Percentiles rank a stretch among this genome's conserved stretches.
These are phyloP conservation scores for Mycosphaerella arachidis DNA, from an alignment of 2,329 filamentous ascomycete species.

Conservation along the genomic window DNA sequence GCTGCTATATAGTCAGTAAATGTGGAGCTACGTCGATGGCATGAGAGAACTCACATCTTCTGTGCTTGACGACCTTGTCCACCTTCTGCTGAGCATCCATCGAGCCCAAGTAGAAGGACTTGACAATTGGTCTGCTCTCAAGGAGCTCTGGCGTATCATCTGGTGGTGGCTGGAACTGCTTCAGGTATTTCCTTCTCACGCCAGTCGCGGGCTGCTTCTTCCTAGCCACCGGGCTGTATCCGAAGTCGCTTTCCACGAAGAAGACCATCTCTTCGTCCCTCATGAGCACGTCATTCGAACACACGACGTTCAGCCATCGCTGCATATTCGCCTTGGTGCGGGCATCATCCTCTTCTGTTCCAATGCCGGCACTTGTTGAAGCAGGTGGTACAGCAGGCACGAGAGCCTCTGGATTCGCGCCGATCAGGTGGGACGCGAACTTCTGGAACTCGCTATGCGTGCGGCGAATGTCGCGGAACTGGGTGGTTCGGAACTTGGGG, in stretches of 20 bases:
- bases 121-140: conserved; percentile 83
- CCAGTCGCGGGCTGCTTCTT: conserved; percentile 97
- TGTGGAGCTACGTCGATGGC: background rate
- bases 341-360: conserved; percentile 90
- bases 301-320: conserved; percentile 91
- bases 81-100: conserved; percentile 98
- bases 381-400: conserved; percentile 93
- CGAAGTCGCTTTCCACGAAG: conserved; percentile 98
- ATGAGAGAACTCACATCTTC: conserved; percentile 63
- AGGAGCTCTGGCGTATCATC: conserved; percentile 95
- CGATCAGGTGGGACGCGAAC: conserved; percentile 91
- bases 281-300: conserved; percentile 86
- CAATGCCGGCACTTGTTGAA: conserved; percentile 88
- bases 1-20: conserved; percentile 50
- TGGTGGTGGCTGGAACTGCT: conserved; percentile 95
- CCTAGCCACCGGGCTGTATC: conserved; percentile 91
- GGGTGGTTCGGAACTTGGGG: conserved; percentile 94
- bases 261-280: conserved; percentile 95
- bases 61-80: conserved; percentile 85
- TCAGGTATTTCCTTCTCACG: conserved; percentile 88
- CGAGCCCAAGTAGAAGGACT: conserved; percentile 88
- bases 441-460: conserved; percentile 95
- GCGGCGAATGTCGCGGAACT: conserved; percentile 94
- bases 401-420: conserved; percentile 92
- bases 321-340: conserved; percentile 87